Base-by-base conservation (phyloP, 805 yeast genomes). In the Wickerhamiella slavikovae region DNA sequence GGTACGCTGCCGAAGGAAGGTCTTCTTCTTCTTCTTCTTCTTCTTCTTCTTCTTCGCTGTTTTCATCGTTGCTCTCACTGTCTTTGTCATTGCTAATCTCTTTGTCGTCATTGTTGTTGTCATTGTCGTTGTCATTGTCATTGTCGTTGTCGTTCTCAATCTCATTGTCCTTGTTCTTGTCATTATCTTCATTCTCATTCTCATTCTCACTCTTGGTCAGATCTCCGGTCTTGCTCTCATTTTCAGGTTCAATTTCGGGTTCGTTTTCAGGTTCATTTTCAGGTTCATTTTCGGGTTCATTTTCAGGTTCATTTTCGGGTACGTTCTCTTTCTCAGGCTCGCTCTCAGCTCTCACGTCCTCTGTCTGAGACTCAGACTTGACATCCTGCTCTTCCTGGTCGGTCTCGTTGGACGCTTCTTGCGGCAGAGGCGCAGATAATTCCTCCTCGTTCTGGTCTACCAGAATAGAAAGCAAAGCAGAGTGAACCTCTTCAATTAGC, bases 401-500 rank as follows among this genome's bases (percentile, higher is more conserved):
- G 50, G 5, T 44, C 52, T 1, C 40, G 48, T 13, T 44, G 49
- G n/a, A n/a, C n/a, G n/a, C n/a, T n/a, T n/a, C n/a, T 7, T 39
- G 40, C 1, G 58, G 57, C 18, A 51, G 39, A 13, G 43, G 37
- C 4, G 56, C 39, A 5, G 44, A 37, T 2, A 57, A 40, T 20
- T 57, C 45, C 34, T 55, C 55, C n/a, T 51, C 53, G 3, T 57
- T 56, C 11, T 57, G 53, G 15, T 52, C 52, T 29, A 75, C 66
- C 25, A 71, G 53, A 4, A 65, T 66, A 25, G 69, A 60, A 25
- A 77, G 48, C 10, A 71, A 51, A 3, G 73, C 62, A 48, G 83
- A 71, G 54, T 71, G 75, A 4, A 78, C 60, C 47, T 73, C 85
- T 38, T 68, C 65, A 19, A 77, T 44, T 21, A 74, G 45, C 8